Conservation (phyloP, 345 rosid genomes). For the Cardamine chenopodiifolia region DNA sequence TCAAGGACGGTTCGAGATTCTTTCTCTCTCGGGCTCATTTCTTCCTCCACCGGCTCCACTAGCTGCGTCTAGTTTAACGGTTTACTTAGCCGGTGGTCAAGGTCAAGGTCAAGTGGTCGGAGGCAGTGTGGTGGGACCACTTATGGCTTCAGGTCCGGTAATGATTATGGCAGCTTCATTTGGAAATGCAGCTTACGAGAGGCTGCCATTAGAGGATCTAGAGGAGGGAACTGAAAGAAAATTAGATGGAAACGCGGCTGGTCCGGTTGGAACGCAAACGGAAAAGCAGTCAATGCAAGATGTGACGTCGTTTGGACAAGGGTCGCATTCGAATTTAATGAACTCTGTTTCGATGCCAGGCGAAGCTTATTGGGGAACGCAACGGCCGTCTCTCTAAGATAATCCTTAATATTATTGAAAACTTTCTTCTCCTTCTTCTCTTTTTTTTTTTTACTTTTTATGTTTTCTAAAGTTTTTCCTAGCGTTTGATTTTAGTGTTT, state of each 20-base stretch:
- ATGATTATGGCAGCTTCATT: conserved; percentile 93
- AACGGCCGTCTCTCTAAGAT: conserved; percentile 55
- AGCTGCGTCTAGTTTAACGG: conserved; percentile 71
- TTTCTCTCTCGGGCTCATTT: conserved; percentile 81
- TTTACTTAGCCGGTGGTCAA: conserved; percentile 82
- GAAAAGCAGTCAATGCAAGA: conserved; percentile 63
- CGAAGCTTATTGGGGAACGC: conserved; percentile 72
- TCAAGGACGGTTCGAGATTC: conserved; percentile 81
- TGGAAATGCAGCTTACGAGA: conserved; percentile 89
- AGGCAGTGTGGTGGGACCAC: conserved; percentile 75
- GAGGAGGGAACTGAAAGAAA: conserved; percentile 44
- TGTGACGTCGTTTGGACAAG: conserved; percentile 55
- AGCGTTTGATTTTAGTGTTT: background rate
- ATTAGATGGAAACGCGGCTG: conserved; percentile 33
- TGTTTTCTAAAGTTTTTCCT: background rate
- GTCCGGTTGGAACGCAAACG: conserved; percentile 43
- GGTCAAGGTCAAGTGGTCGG: conserved; percentile 94
- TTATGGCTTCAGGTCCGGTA: conserved; percentile 74
- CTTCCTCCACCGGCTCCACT: conserved; percentile 91
- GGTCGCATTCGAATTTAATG: conserved; percentile 63
- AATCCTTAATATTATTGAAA: background rate
- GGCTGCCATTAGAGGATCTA: conserved; percentile 67
- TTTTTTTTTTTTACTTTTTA: background rate
- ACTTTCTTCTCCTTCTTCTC: background rate
- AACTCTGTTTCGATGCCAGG: conserved; percentile 56